Evolutionary conservation across 306 rosid genomes (phyloP).

Genomic region (Fagus sylvatica): DNA sequence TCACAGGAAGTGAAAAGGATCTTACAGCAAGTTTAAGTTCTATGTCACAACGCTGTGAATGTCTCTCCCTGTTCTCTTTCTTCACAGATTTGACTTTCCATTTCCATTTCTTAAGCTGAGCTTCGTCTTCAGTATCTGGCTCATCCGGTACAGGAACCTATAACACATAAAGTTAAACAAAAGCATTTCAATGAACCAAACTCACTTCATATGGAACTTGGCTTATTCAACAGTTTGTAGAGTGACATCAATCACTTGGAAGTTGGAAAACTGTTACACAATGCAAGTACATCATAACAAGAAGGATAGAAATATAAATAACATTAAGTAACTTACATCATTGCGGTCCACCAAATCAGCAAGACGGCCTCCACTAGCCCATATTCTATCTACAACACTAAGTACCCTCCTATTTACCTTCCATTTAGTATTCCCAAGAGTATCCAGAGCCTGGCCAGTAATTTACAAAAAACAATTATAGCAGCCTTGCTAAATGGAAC

Average conservation of each 20-base stretch:
- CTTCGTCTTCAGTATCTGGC: constrained; percentile 89
- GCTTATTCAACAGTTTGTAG: background rate
- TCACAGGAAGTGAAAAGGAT: constrained; percentile 25
- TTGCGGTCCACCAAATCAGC: constrained; percentile 84
- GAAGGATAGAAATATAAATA: constrained; percentile 6
- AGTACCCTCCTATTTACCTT: constrained; percentile 77
- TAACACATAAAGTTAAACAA: constrained; percentile 35
- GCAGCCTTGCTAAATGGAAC: constrained; percentile 3
- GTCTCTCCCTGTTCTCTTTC: constrained; percentile 91
- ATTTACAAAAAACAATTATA: constrained; percentile 7
- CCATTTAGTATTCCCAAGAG: constrained; percentile 91
- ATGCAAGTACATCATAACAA: constrained; percentile 7
- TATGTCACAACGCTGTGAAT: constrained; percentile 84
- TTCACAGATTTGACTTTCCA: constrained; percentile 64
- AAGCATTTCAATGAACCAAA: constrained; percentile 11
- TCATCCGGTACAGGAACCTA: constrained; percentile 76
- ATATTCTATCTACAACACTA: constrained; percentile 74
- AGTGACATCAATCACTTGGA: background rate
- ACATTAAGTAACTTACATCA: constrained; percentile 67
- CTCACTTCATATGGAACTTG: background rate
- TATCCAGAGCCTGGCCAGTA: constrained; percentile 71
- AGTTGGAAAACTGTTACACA: constrained; percentile 1
- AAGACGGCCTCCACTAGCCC: constrained; percentile 82
- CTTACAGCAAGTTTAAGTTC: constrained; percentile 96
- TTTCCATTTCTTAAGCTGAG: constrained; percentile 66